These are phyloP conservation scores for Candida freyschussii DNA, from an alignment of 1,139 yeast genomes.

Conservation along the genomic window DNA sequence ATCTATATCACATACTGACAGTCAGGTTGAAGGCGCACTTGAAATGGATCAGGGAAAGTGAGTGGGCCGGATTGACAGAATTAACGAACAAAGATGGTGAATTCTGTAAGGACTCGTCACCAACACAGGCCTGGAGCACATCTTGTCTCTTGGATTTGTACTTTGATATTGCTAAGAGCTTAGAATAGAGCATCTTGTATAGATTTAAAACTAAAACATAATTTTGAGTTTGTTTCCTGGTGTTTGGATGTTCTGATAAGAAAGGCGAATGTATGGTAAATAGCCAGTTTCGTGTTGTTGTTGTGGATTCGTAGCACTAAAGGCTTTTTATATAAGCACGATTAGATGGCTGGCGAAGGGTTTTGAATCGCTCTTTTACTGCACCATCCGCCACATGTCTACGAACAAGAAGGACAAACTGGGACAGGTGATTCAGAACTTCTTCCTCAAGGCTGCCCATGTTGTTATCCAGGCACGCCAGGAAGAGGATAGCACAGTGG, in stretches of 20 bases:
- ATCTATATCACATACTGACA: constrained; percentile 42
- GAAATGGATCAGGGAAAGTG: constrained; percentile 64
- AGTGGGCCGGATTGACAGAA: constrained; percentile 94
- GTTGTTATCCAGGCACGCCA: constrained; percentile 42
- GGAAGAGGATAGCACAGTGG: constrained; percentile 4
- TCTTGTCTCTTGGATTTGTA: constrained; percentile 80
- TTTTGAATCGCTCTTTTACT: no score
- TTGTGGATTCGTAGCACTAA: no score
- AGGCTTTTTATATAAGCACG: no score
- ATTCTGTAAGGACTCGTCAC: constrained; percentile 79
- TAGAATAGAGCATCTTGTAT: background rate
- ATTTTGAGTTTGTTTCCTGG: background rate
- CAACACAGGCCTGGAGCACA: constrained; percentile 96
- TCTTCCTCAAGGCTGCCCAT: constrained; percentile 69
- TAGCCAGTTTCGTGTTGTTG: background rate
- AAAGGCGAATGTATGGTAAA: background rate
- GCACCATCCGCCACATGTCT: constrained; percentile 15
- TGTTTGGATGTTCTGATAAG: constrained; percentile 7
- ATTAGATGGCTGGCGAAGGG: no score
- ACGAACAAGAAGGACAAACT: constrained; percentile 27
- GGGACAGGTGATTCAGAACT: constrained; percentile 45
- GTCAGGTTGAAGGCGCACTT: constrained; percentile 60
- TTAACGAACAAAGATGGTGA: constrained; percentile 85
- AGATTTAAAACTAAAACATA: constrained; percentile 1
- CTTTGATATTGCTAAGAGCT: constrained; percentile 43